phyloP scores from a whole-genome alignment of 306 rosid genomes.

The Quercus alba region DNA sequence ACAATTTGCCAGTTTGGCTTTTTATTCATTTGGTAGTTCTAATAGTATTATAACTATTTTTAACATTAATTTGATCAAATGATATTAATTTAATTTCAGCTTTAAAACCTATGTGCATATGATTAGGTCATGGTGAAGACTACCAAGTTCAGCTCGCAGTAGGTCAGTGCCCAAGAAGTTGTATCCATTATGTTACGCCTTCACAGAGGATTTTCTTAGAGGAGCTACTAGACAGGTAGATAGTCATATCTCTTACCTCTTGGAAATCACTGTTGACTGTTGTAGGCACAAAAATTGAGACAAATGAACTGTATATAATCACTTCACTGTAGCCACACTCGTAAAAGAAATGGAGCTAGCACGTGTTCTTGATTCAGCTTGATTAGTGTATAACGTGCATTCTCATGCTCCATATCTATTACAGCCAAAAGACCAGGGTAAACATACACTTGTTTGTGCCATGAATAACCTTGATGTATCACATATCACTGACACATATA shows the following conservation, averaged over 20 bases:
- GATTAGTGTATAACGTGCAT: not conserved
- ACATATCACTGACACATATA: not conserved
- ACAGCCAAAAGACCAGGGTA: not conserved
- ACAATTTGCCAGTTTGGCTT: not conserved
- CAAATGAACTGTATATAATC: not conserved
- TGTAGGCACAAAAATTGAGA: not conserved
- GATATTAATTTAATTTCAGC: not conserved
- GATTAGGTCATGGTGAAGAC: slow-evolving; percentile 67
- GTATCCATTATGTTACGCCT: slow-evolving; percentile 89
- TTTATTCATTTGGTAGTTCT: not conserved
- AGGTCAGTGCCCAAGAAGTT: slow-evolving; percentile 92
- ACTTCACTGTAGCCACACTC: not conserved
- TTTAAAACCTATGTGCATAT: not conserved
- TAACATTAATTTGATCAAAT: not conserved
- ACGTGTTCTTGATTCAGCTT: not conserved
- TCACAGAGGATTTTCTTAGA: slow-evolving; percentile 81
- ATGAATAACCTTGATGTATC: not conserved
- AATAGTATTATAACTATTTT: not conserved
- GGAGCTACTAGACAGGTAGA: slow-evolving; percentile 80
- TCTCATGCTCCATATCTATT: not conserved
- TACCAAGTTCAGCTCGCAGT: slow-evolving; percentile 79
- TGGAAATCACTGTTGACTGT: not conserved
- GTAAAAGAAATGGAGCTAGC: not conserved
- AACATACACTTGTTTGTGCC: not conserved
- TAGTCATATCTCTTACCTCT: not conserved